Percentiles rank a stretch among this genome's conserved stretches.
phyloP scores from a whole-genome alignment of 495 filamentous ascomycete genomes.

The Jackrogersella minutella region DNA sequence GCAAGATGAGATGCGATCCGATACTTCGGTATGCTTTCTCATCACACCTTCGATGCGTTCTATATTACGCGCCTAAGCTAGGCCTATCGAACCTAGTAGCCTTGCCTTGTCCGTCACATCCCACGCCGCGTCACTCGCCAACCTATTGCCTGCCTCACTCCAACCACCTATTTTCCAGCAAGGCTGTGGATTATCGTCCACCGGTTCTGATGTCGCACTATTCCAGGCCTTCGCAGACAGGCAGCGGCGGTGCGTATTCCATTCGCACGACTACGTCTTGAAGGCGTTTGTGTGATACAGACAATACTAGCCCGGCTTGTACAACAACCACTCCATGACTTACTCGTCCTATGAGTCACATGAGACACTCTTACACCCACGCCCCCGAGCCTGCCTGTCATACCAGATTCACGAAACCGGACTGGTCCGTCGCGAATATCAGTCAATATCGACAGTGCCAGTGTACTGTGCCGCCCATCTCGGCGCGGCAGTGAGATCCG shows the following conservation, averaged over 20 bases:
- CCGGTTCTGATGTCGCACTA: constrained; percentile 16
- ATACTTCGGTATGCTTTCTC: constrained; percentile 16
- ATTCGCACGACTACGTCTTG: constrained; percentile 2
- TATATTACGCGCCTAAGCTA: constrained; percentile 24
- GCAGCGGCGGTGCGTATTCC: not conserved
- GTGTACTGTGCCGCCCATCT: constrained; percentile 16
- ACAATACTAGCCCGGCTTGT: constrained; percentile 3
- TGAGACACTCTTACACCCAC: constrained; percentile 18
- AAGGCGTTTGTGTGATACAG: constrained; percentile 13
- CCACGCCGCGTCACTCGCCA: constrained; percentile 33
- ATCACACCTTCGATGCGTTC: constrained; percentile 15
- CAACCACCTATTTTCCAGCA: constrained; percentile 12
- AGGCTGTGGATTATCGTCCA: constrained; percentile 8
- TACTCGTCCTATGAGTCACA: constrained; percentile 29
- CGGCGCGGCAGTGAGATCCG: constrained; percentile 4
- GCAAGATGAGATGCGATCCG: constrained; percentile 13
- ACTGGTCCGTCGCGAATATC: not conserved
- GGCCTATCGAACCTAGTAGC: constrained; percentile 9
- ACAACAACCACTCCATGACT: constrained; percentile 6
- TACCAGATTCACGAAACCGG: constrained; percentile 7
- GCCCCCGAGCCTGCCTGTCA: constrained; percentile 8
- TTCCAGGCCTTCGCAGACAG: not conserved
- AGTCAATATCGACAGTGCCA: constrained; percentile 15
- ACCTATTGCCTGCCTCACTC: constrained; percentile 28
- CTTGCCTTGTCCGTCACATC: constrained; percentile 10